Base-by-base conservation (phyloP, 2,329 filamentous ascomycete species). In the Penicillium verrucosum region DNA sequence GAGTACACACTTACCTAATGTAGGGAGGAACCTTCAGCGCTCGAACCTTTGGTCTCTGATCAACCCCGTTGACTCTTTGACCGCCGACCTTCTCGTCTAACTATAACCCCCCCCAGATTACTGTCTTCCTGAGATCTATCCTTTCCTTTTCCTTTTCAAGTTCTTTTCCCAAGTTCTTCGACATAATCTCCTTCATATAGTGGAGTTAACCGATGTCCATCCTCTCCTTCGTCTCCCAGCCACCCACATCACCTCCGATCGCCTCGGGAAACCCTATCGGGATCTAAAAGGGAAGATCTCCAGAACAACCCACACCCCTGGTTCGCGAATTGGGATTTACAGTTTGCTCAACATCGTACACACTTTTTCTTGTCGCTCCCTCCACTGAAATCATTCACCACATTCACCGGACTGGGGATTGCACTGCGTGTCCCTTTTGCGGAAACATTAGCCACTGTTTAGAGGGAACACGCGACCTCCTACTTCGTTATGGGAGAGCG, bases 401-500 rank as follows among this genome's bases (percentile, higher is more conserved):
- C 34, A 21, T 16, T 41, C 45, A 27, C 45, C 14, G 30, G 21
- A 23, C n/a, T 27, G n/a, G 32, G n/a, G 11, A 32, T 40, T 34
- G n/a, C n/a, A 36, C 23, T 54, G 10, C 16, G 29, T 34, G 27
- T 14, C 37, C 45, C 29, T 53, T 29, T 42, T 49, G 54, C 54
- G 55, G 54, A 60, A 55, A 61, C 51, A 18, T 51, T 45, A 54
- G 29, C 56, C 53, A 55, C 38, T 43, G 29, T 42, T 54, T 41
- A 49, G 44, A 49, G 57, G 56, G 51, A 59, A 49, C 46, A 51
- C 32, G 34, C 47, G 47, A 51, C 48, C 55, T 43, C 34, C 32
- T 53, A 38, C 40, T 36, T 40, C 44, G 65, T 46, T 18, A 75
- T 75, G 73, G 68, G 67, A 58, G 72, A 71, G 59, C 68, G 62